Evolutionary conservation across 148 eudicot genomes (phyloP), one percentile per base, ranked within the genome.

Genomic region (Simmondsia chinensis): DNA sequence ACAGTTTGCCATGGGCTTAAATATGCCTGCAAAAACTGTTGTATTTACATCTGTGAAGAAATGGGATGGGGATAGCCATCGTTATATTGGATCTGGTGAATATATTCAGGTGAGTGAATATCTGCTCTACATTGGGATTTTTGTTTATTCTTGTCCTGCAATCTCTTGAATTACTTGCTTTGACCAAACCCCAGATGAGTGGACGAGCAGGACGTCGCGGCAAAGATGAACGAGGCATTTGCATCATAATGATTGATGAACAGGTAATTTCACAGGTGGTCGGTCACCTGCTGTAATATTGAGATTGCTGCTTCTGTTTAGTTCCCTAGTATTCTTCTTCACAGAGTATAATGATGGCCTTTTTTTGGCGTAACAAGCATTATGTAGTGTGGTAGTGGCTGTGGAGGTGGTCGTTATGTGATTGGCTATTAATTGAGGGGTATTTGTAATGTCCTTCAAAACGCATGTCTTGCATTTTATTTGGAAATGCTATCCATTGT

Each of bases 171-270:
- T 51, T 14, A 34, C 23, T 24, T 20, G 38, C 20, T 44, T 35
- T 37, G 37, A 23, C 35, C n/a, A 16, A 20, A 55, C 29, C 33
- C 24, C 34, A 91, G 99, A 91, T 91, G 99, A 91, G 99, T 74
- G 99, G 99, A 45, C 74, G 95, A 79, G 99, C 99, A 36, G 99
- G 99, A 14, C 99, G 99, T 51, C 94, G 99, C 46, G 99, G 99
- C 54, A 91, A 86, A 77, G 99, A 91, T 82, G 95, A 85, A 52
- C 80, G 95, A 19, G 99, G 99, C 50, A 82, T 91, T 41, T 86
- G 95, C 66, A 91, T 86, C 50, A 91, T 91, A 57, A 91, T 91
- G 99, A 64, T 91, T 56, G 99, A 91, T 44, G 99, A 86, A 30
- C 82, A 91, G 94, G 99, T 91, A 58, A 46, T 4, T 42, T 24